Base-by-base conservation (phyloP, 1,139 yeast species). In the Saccharomycopsis crataegensis region DNA sequence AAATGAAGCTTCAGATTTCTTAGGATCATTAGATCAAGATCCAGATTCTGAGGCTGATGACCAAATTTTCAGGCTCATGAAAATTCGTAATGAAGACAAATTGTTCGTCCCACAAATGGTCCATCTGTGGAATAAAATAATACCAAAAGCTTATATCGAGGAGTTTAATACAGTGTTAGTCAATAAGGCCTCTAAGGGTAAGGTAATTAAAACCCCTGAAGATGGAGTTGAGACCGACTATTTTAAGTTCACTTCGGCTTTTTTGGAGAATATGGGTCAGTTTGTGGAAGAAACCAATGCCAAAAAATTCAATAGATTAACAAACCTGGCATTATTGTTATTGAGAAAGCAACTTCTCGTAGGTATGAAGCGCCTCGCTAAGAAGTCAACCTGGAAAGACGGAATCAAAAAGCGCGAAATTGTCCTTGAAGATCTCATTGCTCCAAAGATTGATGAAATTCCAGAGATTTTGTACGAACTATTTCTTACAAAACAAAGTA, bases 341-440 rank as follows among this genome's bases (percentile, higher is more conserved):
- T 33, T 45, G 17, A 45, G 33, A 22, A 34, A 45, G 8, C 37
- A 45, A 34, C 9, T 45, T 8, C 17, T 45, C 17, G 12, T 4
- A 16, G 38, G 12, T 28, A 12, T 45, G 8, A 8, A 34, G 3
- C n/a, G 9, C n/a, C 43, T n/a, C 16, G 28, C 28, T 22, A 9
- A 5, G 17, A 3, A 40, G 3, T n/a, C 43, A 40, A 4, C 28
- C 2, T 22, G 2, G 28, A 12, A n/a, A 16, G 17, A 12, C 7
- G 28, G 28, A 22, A 40, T 40, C 9, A 14, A 7, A n/a, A 7
- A 2, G 2, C 9, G n/a, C 17, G 16, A 34, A 37, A 32, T 22
- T 9, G 17, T 36, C n/a, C 50, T 47, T 12, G 49, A 46, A n/a
- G 49, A 46, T 22, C 11, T 46, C 8, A 38, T 47, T 32, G 14